phyloP scores from a whole-genome alignment of 83 land plant species.

The Thuja plicata region DNA sequence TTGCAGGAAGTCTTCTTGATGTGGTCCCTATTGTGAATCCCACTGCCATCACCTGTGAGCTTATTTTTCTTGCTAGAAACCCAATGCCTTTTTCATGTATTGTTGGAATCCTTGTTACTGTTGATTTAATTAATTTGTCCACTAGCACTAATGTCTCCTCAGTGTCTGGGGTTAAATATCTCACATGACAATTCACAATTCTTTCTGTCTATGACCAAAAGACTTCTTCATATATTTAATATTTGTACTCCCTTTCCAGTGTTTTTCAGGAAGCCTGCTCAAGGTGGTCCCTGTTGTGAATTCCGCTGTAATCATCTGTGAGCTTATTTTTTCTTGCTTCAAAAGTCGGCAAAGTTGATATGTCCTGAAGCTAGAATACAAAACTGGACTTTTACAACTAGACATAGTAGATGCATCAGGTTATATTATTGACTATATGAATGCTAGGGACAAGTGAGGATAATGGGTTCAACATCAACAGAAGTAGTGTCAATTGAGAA shows the following conservation, averaged over 20 bases:
- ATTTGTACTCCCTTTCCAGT: not conserved
- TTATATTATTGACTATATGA: not conserved
- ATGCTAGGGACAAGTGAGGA: not conserved
- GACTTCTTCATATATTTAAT: too few relatives aligned
- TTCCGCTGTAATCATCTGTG: not conserved
- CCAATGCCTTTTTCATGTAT: not conserved
- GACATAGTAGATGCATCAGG: not conserved
- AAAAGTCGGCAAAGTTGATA: not conserved
- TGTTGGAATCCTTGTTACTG: not conserved
- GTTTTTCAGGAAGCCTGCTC: not conserved
- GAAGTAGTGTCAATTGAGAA: not conserved
- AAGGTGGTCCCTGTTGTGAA: not conserved
- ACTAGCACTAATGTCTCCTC: too few relatives aligned
- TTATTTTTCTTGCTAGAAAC: not conserved
- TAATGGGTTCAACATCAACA: not conserved
- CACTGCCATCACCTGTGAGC: not conserved
- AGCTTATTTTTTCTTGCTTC: not conserved
- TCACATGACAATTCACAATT: not conserved
- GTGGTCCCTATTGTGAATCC: not conserved
- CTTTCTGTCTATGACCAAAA: not conserved
- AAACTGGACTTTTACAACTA: not conserved
- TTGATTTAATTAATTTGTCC: too few relatives aligned
- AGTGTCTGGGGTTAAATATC: not conserved
- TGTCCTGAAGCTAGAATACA: not conserved
- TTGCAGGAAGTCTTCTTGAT: not conserved